phyloP scores from a whole-genome alignment of 257 asterid genomes.

The Fraxinus excelsior region DNA sequence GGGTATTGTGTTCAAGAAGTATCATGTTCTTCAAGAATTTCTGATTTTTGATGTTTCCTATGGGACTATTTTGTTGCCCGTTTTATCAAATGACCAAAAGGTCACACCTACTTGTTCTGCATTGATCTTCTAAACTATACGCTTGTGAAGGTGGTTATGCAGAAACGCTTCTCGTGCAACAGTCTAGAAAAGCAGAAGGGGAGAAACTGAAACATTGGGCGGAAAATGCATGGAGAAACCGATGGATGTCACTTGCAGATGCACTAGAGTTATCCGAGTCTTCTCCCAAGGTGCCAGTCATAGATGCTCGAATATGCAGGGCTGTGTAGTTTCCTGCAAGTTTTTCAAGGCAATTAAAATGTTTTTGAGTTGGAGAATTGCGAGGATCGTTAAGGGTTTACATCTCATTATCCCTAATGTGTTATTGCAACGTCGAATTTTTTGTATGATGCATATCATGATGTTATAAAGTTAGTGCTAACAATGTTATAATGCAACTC shows the following conservation, averaged over 20 bases:
- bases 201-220: slow-evolving; percentile 74
- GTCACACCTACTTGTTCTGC: background rate
- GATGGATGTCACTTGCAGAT: slow-evolving; percentile 62
- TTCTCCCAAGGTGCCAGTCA: slow-evolving; percentile 49
- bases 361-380: background rate
- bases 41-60: background rate
- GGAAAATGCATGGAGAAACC: slow-evolving; percentile 63
- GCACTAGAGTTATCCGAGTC: slow-evolving; percentile 63
- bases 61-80: background rate
- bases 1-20: background rate
- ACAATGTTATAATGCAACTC: background rate
- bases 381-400: background rate
- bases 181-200: slow-evolving; percentile 84
- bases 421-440: background rate
- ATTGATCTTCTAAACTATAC: background rate
- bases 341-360: background rate
- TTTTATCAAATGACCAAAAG: background rate
- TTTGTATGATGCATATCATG: background rate
- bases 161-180: slow-evolving; percentile 69
- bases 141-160: slow-evolving; percentile 81
- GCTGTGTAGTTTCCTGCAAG: slow-evolving; percentile 38
- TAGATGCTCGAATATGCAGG: slow-evolving; percentile 80
- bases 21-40: background rate
- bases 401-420: background rate
- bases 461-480: background rate